phyloP scores from a whole-genome alignment of 768 basidiomycete species.

The Xerocomus potaroensis region DNA sequence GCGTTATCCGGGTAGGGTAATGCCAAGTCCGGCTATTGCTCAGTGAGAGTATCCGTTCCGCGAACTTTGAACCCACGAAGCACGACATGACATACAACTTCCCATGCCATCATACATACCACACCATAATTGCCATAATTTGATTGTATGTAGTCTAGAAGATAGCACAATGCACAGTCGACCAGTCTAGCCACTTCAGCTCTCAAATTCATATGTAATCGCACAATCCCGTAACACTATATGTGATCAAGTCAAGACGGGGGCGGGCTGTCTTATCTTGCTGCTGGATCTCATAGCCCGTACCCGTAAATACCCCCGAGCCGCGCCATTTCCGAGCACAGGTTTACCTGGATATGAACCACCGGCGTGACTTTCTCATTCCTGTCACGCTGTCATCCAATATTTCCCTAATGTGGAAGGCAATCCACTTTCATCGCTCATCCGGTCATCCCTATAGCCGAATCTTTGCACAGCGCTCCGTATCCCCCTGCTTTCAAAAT shows the following conservation, averaged over 20 bases:
- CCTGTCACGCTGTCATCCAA: slow-evolving; percentile 28
- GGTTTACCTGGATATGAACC: slow-evolving; percentile 23
- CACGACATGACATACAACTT: slow-evolving; percentile 5
- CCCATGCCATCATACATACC: no score
- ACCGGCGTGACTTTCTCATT: slow-evolving; percentile 24
- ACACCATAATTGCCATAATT: slow-evolving; percentile 20
- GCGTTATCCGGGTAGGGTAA: slow-evolving; percentile 21
- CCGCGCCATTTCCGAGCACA: slow-evolving; percentile 25
- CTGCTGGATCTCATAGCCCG: slow-evolving; percentile 5
- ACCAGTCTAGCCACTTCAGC: no score
- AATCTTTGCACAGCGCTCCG: slow-evolving; percentile 19
- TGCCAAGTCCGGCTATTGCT: slow-evolving; percentile 19
- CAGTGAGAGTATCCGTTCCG: slow-evolving; percentile 8
- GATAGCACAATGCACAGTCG: no score
- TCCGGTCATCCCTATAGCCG: slow-evolving; percentile 1
- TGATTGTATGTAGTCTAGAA: slow-evolving; percentile 3
- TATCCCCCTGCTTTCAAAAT: slow-evolving; percentile 53
- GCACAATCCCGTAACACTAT: no score
- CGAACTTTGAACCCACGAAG: slow-evolving; percentile 15
- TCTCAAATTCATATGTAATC: no score
- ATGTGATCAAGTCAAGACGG: no score
- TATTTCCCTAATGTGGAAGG: slow-evolving; percentile 12
- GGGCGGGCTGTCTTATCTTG: no score
- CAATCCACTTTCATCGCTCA: slow-evolving; percentile 10
- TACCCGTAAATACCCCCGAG: no score